Base-by-base conservation (phyloP, 148 eudicot genomes). In the Vaccinium vitisidaea region DNA sequence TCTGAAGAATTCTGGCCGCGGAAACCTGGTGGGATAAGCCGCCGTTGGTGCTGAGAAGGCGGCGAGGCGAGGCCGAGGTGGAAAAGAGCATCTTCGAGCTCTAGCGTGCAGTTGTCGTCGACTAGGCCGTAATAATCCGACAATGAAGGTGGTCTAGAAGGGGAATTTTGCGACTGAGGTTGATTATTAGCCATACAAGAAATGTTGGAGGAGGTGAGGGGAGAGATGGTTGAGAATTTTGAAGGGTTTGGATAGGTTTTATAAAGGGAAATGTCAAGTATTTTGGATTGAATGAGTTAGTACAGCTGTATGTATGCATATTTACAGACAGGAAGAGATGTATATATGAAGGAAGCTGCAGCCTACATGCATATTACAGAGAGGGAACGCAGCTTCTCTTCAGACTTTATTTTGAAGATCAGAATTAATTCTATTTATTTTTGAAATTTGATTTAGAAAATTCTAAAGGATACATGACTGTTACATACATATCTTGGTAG, bases 11-110 rank as follows among this genome's bases (percentile, higher is more conserved):
- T 43, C 7, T 43, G 46, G 46, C 46, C 46, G 46, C 46, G 46
- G 46, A 43, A 43, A 43, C 46, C 46, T 0, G 46, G 46, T 0
- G 46, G 46, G 5, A 43, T 43, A 43, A 5, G 46, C 46, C 0
- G 46, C 46, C 46, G 7, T 43, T 43, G 46, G 46, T 43, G 46
- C 46, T 43, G 46, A 43, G 46, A 43, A 43, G 6, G 46, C 0
- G 46, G 46, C 46, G 46, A 43, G 46, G 46, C 46, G 6, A 82
- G 82, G 52, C 25, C 63, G 32, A 86, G 70, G 27, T 73, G 39
- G 11, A 73, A 53, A 27, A 86, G 79, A 19, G 88, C 82, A 13
- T 55, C 36, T 10, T 61, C 80, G 6, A 83, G 85, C 23, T 67
- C 39, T 54, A 73, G 73, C 19, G 19, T 56, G 19, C 59, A 56